Conservation (phyloP, 495 filamentous ascomycete genomes). For the Wilcoxina mikolae region DNA sequence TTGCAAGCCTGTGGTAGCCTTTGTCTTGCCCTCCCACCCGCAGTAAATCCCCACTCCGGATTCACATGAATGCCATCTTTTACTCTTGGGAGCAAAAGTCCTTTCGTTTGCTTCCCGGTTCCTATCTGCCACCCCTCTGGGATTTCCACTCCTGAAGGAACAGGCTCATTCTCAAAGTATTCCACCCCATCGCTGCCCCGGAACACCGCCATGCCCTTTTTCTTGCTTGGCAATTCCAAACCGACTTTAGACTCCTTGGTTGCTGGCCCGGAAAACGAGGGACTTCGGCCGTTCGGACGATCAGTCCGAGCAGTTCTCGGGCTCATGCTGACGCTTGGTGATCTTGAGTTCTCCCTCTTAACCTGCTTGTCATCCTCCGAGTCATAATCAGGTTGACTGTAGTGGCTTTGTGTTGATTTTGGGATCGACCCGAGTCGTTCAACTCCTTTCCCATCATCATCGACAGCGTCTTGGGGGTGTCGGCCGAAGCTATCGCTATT, state of each 20-base stretch:
- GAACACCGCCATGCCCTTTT: slow-evolving; percentile 23
- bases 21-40: slow-evolving; percentile 27
- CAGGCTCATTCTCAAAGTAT: slow-evolving; percentile 25
- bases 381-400: slow-evolving; percentile 8
- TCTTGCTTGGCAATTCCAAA: slow-evolving; percentile 12
- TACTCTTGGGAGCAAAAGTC: slow-evolving; percentile 18
- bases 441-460: slow-evolving; percentile 2
- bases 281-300: background rate
- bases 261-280: background rate
- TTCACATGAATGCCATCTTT: slow-evolving; percentile 28
- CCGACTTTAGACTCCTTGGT: background rate
- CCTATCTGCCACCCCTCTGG: slow-evolving; percentile 24
- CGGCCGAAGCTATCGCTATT: slow-evolving; percentile 7
- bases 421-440: slow-evolving; percentile 7
- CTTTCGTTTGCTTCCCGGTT: slow-evolving; percentile 24
- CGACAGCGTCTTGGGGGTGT: slow-evolving; percentile 3
- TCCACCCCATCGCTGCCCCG: slow-evolving; percentile 18
- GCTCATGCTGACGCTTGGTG: slow-evolving; percentile 18
- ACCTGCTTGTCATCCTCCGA: slow-evolving; percentile 9
- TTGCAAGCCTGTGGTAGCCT: slow-evolving; percentile 25
- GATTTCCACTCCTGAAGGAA: slow-evolving; percentile 18
- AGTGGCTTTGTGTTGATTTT: slow-evolving; percentile 7
- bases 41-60: slow-evolving; percentile 28
- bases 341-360: slow-evolving; percentile 21
- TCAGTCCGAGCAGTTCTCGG: slow-evolving; percentile 4